Evolutionary conservation across 2,329 filamentous ascomycete genomes (phyloP).

Genomic region (Colletotrichum shisoi): DNA sequence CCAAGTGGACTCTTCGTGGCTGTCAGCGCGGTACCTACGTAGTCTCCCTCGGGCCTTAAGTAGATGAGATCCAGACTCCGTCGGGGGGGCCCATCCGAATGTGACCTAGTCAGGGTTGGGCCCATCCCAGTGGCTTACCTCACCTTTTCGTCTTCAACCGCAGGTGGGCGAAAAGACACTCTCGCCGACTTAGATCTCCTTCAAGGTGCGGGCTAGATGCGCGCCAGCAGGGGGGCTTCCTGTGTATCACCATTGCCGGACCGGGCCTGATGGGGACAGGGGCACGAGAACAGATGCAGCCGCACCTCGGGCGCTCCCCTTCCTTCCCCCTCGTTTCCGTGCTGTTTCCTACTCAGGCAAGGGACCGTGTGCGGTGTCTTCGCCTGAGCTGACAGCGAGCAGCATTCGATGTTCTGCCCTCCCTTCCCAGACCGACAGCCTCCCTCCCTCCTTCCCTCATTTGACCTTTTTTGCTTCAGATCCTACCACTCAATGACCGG

Average conservation of each 20-base stretch:
- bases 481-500: not conserved
- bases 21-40: conserved; percentile 10
- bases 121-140: not conserved
- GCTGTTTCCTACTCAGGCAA: conserved; percentile 5
- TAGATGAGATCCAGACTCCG: conserved; percentile 21
- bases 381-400: conserved; percentile 2
- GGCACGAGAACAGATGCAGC: not conserved
- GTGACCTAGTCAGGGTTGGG: conserved; percentile 6
- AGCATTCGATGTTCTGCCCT: not conserved
- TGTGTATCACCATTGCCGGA: not conserved
- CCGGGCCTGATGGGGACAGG: not conserved
- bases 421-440: conserved; percentile 2
- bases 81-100: conserved; percentile 23
- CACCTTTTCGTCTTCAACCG: not conserved
- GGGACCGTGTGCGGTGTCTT: conserved; percentile 1
- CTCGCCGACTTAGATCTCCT: not conserved
- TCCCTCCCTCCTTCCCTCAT: conserved; percentile 7
- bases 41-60: conserved; percentile 12
- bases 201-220: conserved; percentile 1
- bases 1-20: conserved; percentile 8
- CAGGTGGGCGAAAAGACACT: not conserved
- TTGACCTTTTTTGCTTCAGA: not conserved
- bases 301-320: conserved; percentile 1
- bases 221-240: not conserved
- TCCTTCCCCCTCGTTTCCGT: conserved; percentile 7